These are phyloP conservation scores for Phytophthora sansomeana DNA, from an alignment of 352 stramenopile genomes.

Conservation along the genomic window DNA sequence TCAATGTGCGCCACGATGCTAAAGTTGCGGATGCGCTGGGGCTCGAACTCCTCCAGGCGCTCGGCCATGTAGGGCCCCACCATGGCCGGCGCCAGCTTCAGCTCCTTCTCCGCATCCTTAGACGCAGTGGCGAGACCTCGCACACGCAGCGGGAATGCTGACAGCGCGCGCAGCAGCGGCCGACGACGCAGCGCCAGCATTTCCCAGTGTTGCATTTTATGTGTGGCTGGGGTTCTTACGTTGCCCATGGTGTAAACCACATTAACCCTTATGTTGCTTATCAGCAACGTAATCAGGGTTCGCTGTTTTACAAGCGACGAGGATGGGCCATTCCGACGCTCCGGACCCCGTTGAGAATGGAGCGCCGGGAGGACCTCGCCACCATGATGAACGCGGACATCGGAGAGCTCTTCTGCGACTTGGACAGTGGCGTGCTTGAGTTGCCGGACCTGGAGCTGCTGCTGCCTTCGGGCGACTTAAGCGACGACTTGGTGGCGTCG, in stretches of 20 bases:
- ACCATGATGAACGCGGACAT: slow-evolving; percentile 18
- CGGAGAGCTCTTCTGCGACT: slow-evolving; percentile 10
- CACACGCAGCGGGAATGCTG: slow-evolving; percentile 5
- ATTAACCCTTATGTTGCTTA: background rate
- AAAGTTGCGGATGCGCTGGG: slow-evolving; percentile 90
- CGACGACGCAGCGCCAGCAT: slow-evolving; percentile 35
- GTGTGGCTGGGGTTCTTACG: slow-evolving; percentile 19
- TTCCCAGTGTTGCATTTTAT: slow-evolving; percentile 6
- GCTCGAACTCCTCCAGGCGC: slow-evolving; percentile 65
- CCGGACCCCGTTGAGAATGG: slow-evolving; percentile 6
- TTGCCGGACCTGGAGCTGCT: slow-evolving; percentile 38
- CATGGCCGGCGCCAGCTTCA: slow-evolving; percentile 50
- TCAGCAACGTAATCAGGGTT: slow-evolving; percentile 2
- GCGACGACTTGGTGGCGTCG: slow-evolving; percentile 23
- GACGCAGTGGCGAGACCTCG: slow-evolving; percentile 16
- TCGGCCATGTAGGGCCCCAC: slow-evolving; percentile 70
- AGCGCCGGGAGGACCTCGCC: slow-evolving; percentile 10
- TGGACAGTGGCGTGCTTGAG: slow-evolving; percentile 13
- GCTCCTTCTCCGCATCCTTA: slow-evolving; percentile 17
- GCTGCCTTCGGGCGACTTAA: slow-evolving; percentile 22
- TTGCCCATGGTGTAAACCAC: slow-evolving; percentile 11
- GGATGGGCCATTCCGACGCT: slow-evolving; percentile 33
- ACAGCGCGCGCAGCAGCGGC: slow-evolving; percentile 9
- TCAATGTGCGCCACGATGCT: slow-evolving; percentile 94
- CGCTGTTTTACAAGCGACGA: background rate